A percentile compares a stretch with the other conserved stretches of the same genome.
Evolutionary conservation across 2,329 filamentous ascomycete genomes (phyloP).

Genomic region (Colletotrichum sansevieriae): DNA sequence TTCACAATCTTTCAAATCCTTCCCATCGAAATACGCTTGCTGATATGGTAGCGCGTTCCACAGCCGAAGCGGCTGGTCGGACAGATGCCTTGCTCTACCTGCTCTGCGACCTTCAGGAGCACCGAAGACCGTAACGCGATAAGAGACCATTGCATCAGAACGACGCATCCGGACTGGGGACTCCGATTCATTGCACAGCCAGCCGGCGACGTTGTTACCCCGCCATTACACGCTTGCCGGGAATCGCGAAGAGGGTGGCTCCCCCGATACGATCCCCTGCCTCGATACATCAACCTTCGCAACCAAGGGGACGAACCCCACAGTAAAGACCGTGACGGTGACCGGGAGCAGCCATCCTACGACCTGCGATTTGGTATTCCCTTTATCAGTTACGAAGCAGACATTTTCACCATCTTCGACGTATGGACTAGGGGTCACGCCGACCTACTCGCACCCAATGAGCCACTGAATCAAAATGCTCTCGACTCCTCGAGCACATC

Average conservation of each 20-base stretch:
- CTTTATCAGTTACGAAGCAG: not conserved
- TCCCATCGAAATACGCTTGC: not conserved
- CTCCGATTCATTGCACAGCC: slow-evolving; percentile 1
- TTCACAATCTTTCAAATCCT: not conserved
- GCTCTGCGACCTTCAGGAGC: not conserved
- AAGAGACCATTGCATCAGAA: not conserved
- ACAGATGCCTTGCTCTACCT: not conserved
- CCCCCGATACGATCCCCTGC: not conserved
- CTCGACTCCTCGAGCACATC: not conserved
- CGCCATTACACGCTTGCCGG: slow-evolving; percentile 1
- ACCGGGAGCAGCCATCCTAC: not conserved
- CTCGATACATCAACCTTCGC: not conserved
- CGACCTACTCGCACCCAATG: not conserved
- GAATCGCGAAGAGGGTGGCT: not conserved
- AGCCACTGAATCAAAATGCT: not conserved
- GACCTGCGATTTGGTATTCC: not conserved
- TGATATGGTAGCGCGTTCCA: not conserved
- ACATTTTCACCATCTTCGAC: not conserved
- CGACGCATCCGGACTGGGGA: not conserved
- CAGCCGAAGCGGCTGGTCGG: not conserved
- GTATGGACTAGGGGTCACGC: not conserved
- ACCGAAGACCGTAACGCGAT: not conserved
- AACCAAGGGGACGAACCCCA: not conserved
- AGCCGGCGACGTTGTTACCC: not conserved
- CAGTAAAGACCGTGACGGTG: not conserved